Evolutionary conservation across 805 yeast genomes (phyloP).

Genomic region (Lipomyces starkeyi): DNA sequence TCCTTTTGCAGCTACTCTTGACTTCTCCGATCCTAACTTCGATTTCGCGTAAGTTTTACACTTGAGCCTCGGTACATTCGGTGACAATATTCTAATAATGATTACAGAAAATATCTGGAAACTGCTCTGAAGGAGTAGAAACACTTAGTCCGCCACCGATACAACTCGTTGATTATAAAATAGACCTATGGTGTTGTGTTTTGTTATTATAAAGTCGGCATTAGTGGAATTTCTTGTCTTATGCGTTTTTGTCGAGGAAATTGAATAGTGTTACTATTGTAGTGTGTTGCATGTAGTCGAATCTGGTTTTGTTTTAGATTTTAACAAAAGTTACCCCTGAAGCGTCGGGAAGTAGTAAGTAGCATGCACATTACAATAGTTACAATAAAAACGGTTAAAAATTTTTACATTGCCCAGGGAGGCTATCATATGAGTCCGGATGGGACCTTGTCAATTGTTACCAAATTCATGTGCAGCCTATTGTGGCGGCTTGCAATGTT

Average conservation of each 20-base stretch:
- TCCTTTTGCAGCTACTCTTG: conserved; percentile 34
- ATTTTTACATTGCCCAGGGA: background rate
- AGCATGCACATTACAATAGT: background rate
- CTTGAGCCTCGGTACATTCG: background rate
- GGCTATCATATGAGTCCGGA: background rate
- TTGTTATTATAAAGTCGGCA: conserved; percentile 4
- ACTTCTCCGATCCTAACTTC: conserved; percentile 88
- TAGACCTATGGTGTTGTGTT: conserved; percentile 1
- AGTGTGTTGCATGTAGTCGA: background rate
- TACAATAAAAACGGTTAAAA: background rate
- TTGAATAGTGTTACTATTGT: background rate
- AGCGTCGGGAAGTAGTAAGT: background rate
- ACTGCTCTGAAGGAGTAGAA: conserved; percentile 20
- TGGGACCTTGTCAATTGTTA: background rate
- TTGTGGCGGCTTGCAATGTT: background rate
- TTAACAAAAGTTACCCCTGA: background rate
- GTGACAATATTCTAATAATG: background rate
- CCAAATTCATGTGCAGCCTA: background rate
- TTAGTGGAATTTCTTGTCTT: background rate
- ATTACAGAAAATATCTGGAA: conserved; percentile 29
- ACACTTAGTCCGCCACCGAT: background rate
- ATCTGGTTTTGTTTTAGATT: background rate
- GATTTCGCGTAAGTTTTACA: conserved; percentile 63
- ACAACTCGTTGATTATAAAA: background rate
- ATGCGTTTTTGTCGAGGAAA: background rate